Percentiles rank a stretch among this genome's conserved stretches.
Evolutionary conservation across 1,139 yeast genomes (phyloP).

Genomic region (Nakaseomyces kungkrabaensis): DNA sequence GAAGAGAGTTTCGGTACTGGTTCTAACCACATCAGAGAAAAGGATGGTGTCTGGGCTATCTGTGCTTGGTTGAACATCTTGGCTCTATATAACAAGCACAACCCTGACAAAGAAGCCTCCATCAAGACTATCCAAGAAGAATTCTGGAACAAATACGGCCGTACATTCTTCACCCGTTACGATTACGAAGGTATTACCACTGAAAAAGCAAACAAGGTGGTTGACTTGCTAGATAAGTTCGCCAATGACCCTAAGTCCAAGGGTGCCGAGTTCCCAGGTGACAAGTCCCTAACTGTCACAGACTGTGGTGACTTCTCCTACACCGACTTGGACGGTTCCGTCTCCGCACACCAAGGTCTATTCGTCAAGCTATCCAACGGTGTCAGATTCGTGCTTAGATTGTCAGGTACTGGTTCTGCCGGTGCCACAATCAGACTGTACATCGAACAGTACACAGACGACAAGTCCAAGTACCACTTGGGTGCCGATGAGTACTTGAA

Average conservation of each 20-base stretch:
- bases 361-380: conserved; percentile 77
- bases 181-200: conserved; percentile 79
- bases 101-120: conserved; percentile 51
- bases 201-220: conserved; percentile 66
- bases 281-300: conserved; percentile 41
- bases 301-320: conserved; percentile 87
- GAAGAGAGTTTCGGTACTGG: conserved; percentile 99
- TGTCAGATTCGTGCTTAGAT: conserved; percentile 76
- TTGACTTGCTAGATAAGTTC: conserved; percentile 44
- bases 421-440: conserved; percentile 96
- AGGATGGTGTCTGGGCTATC: conserved; percentile 97
- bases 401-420: conserved; percentile 96
- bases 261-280: conserved; percentile 35
- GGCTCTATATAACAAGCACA: conserved; percentile 59
- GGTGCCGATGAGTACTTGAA: conserved; percentile 64
- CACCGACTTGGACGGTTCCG: conserved; percentile 91
- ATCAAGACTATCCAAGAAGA: conserved; percentile 71
- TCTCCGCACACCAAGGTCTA: conserved; percentile 85
- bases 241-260: conserved; percentile 36
- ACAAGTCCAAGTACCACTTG: conserved; percentile 39
- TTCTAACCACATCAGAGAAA: conserved; percentile 92
- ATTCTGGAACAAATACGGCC: conserved; percentile 89
- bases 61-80: conserved; percentile 94
- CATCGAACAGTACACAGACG: conserved; percentile 72
- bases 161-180: conserved; percentile 95